Conservation (phyloP, 805 yeast genomes). For the Lipomyces lipofer region DNA sequence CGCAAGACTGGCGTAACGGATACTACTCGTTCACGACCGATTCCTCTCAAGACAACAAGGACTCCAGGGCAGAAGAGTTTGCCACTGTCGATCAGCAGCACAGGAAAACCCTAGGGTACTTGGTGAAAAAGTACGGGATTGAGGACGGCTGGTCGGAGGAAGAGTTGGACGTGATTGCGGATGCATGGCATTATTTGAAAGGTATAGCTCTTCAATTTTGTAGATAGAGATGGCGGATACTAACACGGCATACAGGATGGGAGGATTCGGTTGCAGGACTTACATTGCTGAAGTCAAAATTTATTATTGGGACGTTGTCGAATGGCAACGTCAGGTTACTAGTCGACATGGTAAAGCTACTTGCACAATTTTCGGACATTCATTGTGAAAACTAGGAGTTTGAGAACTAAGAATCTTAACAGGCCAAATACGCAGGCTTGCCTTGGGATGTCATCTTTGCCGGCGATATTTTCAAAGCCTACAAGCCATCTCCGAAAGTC, state of each 20-base stretch:
- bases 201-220: constrained; percentile 4
- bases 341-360: constrained; percentile 24
- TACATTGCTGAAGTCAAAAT: constrained; percentile 17
- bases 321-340: constrained; percentile 27
- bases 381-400: too few species aligned
- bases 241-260: constrained; percentile 21
- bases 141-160: constrained; percentile 7
- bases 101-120: constrained; percentile 2
- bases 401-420: background rate
- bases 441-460: constrained; percentile 30
- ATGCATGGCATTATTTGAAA: constrained; percentile 24
- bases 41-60: background rate
- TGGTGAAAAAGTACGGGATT: constrained; percentile 18
- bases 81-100: constrained; percentile 23
- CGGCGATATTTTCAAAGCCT: constrained; percentile 24
- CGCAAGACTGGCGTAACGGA: constrained; percentile 24
- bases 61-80: constrained; percentile 1
- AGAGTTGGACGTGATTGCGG: constrained; percentile 21
- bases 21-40: constrained; percentile 16
- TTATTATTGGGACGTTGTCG: constrained; percentile 24
- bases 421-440: constrained; percentile 29
- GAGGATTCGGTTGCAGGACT: constrained; percentile 26
- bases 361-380: background rate
- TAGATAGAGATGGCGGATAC: background rate
- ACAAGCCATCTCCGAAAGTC: constrained; percentile 27